Evolutionary conservation across 2,329 filamentous ascomycete species (phyloP), one percentile per base, ranked within the genome.

Genomic region (Verticillium nubilum): DNA sequence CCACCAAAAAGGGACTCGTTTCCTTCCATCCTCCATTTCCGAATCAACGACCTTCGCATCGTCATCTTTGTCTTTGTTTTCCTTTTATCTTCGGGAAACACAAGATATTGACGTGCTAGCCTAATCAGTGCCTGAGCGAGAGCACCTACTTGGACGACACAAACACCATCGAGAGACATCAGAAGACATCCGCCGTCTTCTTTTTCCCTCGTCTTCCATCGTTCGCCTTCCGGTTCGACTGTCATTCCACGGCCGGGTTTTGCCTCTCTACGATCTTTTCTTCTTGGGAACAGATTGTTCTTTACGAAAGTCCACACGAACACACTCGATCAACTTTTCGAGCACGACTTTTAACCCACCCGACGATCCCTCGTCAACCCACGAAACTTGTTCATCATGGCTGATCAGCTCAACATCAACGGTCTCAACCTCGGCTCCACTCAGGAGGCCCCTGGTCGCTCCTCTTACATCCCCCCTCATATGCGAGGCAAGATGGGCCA

Each of bases 401-500:
- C 89, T 74, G 89, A 91, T 71, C 88, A 93, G 81, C 84, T 95
- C 70, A 91, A 92, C 81, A 92, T 94, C 85, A 84, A 82, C 73
- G 86, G 86, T 73, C 81, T 94, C 70, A 88, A 79, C 76, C 80
- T 94, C 65, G 86, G 77, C 60, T 71, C 77, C 73, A 71, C 75
- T 69, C 68, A 73, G 65, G 77, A 80, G 68, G 42, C 42, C 19
- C 73, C 73, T 60, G 73, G 69, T 65, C 63, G 67, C 65, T 88
- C 88, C 70, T 90, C 90, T 60, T 95, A 95, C 81, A 92, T 95
- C 67, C 91, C 91, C 66, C 91, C 91, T 75, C 91, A 95, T 76
- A 86, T 93, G 82, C 87, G 91, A 72, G 79, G 78, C 68, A 84
- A 84, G 73, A 75, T 78, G 68, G 75, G 73, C 60, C 70, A 61